Evolutionary conservation across 148 eudicot genomes (phyloP).

Genomic region (Heliamphora exappendiculata): DNA sequence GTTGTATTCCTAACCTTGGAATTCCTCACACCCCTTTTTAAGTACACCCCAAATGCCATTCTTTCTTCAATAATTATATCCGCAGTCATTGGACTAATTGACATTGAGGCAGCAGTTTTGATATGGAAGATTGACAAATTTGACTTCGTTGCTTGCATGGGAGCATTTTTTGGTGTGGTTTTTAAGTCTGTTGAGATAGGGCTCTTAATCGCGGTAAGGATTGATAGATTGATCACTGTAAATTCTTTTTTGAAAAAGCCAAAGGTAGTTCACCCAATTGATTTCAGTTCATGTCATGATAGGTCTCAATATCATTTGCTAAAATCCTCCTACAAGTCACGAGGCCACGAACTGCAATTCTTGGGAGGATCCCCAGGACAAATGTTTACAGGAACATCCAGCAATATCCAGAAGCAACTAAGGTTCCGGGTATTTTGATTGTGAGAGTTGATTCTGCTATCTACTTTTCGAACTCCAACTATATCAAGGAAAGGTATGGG

Average conservation of each 20-base stretch:
- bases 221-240: not conserved
- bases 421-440: constrained; percentile 61
- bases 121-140: constrained; percentile 93
- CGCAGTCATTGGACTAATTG: constrained; percentile 70
- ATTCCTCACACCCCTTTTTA: constrained; percentile 48
- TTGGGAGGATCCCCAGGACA: constrained; percentile 74
- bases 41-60: constrained; percentile 24
- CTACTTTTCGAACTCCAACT: constrained; percentile 78
- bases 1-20: constrained; percentile 57
- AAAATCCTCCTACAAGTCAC: constrained; percentile 82
- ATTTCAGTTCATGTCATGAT: not conserved
- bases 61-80: constrained; percentile 67
- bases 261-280: not conserved
- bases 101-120: constrained; percentile 53
- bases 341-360: constrained; percentile 66
- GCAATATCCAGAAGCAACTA: constrained; percentile 74
- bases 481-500: constrained; percentile 57
- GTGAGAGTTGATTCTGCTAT: constrained; percentile 81
- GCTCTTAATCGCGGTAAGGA: constrained; percentile 71
- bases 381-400: constrained; percentile 59
- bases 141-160: constrained; percentile 38
- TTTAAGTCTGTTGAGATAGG: constrained; percentile 83
- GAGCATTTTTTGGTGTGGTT: constrained; percentile 82
- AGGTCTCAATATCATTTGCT: constrained; percentile 80
- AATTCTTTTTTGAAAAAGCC: not conserved